Percentiles rank a stretch among this genome's conserved stretches.
Evolutionary conservation across 768 basidiomycete genomes (phyloP).

Genomic region (Psilocybe subaeruginosa): DNA sequence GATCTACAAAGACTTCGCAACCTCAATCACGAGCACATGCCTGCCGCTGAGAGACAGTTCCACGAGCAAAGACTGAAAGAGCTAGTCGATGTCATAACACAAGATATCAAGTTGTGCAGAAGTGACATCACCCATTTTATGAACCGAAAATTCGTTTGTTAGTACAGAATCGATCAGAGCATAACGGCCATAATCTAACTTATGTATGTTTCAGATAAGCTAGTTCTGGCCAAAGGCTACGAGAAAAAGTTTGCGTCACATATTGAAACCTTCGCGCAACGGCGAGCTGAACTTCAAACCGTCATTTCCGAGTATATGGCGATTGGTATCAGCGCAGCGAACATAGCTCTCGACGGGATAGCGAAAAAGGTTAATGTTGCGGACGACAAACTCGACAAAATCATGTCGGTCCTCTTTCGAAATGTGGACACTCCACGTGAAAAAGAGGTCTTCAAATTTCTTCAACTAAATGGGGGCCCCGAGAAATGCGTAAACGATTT

Average conservation of each 20-base stretch:
- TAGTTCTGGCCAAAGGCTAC: constrained; percentile 12
- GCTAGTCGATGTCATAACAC: constrained; percentile 5
- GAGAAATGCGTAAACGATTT: constrained; percentile 34
- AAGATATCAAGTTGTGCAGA: constrained; percentile 13
- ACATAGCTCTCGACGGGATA: constrained; percentile 28
- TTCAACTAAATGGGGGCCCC: constrained; percentile 35
- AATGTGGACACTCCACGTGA: constrained; percentile 35
- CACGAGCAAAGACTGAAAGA: constrained; percentile 11
- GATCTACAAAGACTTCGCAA: constrained; percentile 16
- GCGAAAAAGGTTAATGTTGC: constrained; percentile 29
- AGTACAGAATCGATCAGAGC: not conserved
- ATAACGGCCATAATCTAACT: not conserved
- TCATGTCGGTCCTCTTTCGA: constrained; percentile 29
- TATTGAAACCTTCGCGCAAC: constrained; percentile 14
- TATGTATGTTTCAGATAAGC: not conserved
- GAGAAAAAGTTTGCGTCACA: constrained; percentile 14
- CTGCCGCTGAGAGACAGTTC: constrained; percentile 9
- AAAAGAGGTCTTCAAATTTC: constrained; percentile 31
- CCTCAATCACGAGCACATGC: constrained; percentile 27
- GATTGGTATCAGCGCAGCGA: constrained; percentile 27
- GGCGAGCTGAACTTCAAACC: constrained; percentile 9
- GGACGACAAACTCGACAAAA: constrained; percentile 24
- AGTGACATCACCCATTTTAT: constrained; percentile 16
- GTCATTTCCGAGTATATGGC: constrained; percentile 10
- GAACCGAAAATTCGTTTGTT: constrained; percentile 11